Conservation (phyloP, 176 grass and related monocot species). For the Cenchrus fungigraminus region DNA sequence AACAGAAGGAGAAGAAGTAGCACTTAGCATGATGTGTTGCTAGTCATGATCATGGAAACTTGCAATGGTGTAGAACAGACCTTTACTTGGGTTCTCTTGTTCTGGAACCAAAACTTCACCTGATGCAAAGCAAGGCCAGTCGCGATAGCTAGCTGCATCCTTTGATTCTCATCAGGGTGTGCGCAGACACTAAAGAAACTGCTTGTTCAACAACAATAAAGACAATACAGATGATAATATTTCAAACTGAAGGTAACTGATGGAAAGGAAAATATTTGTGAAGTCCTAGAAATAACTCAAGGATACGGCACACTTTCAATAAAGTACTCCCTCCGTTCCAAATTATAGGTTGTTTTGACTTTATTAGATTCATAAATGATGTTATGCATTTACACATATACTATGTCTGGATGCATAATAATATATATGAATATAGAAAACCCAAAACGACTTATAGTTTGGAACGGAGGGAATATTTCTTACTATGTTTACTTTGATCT, state of each 20-base stretch:
- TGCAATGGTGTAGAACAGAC: slow-evolving; percentile 31
- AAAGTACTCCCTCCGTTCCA: neutral
- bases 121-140: slow-evolving; percentile 28
- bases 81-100: slow-evolving; percentile 56
- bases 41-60: neutral
- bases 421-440: too few species aligned
- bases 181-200: slow-evolving; percentile 49
- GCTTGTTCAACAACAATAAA: slow-evolving; percentile 32
- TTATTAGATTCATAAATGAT: too few species aligned
- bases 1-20: neutral
- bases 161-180: slow-evolving; percentile 43
- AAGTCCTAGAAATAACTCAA: neutral
- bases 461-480: neutral
- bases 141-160: slow-evolving; percentile 17
- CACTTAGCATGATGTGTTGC: neutral
- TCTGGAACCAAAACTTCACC: slow-evolving; percentile 66
- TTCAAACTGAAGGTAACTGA: neutral
- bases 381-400: too few species aligned
- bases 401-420: too few species aligned
- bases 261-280: neutral
- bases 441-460: too few species aligned
- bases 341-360: too few species aligned
- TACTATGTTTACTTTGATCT: neutral
- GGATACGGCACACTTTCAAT: neutral
- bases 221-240: neutral